Evolutionary conservation across 176 grass and related monocot genomes (phyloP).

Genomic region (Oryza officinalis): DNA sequence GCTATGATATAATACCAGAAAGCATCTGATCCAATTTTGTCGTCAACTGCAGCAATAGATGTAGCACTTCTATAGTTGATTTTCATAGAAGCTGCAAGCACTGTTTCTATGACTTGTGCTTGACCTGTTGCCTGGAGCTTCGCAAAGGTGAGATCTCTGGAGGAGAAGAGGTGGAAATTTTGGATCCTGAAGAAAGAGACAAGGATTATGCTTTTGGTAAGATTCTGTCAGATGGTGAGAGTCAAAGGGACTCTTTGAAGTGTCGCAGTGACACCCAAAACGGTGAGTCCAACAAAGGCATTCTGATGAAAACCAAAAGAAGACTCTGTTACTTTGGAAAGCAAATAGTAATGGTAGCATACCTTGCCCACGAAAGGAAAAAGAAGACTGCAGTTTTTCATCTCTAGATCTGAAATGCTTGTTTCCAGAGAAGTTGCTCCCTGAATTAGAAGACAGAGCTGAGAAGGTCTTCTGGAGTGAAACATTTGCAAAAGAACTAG

Average conservation of each 20-base stretch:
- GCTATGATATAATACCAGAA: conserved; percentile 7
- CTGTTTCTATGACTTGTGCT: conserved; percentile 77
- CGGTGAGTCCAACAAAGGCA: background rate
- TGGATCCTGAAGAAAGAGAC: conserved; percentile 32
- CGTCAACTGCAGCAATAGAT: conserved; percentile 50
- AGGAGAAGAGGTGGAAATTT: conserved; percentile 38
- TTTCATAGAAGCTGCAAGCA: conserved; percentile 73
- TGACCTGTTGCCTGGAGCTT: conserved; percentile 73
- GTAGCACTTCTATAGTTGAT: conserved; percentile 85
- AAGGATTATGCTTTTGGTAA: conserved; percentile 48
- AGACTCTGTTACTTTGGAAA: conserved; percentile 45
- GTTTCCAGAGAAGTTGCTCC: conserved; percentile 48
- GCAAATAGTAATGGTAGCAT: conserved; percentile 63
- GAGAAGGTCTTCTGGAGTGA: conserved; percentile 41
- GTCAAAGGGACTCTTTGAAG: conserved; percentile 7
- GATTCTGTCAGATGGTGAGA: background rate
- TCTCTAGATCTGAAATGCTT: conserved; percentile 60
- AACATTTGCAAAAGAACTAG: conserved; percentile 25
- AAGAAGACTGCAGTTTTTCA: conserved; percentile 55
- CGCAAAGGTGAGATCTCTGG: conserved; percentile 58
- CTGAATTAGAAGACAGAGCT: conserved; percentile 56
- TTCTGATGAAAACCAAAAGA: conserved; percentile 11
- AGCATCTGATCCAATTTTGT: conserved; percentile 5
- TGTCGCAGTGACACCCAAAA: background rate
- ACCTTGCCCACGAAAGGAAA: conserved; percentile 70